Evolutionary conservation across 768 basidiomycete species (phyloP).

Genomic region (Boletus rubropictus): DNA sequence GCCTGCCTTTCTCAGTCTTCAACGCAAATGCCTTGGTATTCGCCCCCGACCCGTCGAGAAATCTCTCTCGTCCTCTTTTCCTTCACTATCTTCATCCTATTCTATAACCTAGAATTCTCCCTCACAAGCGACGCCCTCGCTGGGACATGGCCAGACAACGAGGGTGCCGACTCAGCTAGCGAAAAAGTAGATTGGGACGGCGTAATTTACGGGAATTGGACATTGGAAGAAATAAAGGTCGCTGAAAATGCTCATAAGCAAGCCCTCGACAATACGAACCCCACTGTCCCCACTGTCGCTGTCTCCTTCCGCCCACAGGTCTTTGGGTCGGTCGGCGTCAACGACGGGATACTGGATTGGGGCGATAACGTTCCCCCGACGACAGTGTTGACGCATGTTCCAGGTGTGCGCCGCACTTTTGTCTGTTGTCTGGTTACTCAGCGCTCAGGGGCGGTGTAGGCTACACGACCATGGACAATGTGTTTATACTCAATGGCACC

Average conservation of each 20-base stretch:
- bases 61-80: slow-evolving; percentile 62
- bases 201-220: slow-evolving; percentile 65
- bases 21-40: slow-evolving; percentile 49
- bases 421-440: not conserved
- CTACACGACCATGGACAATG: slow-evolving; percentile 77
- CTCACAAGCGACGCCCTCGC: slow-evolving; percentile 40
- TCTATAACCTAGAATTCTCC: slow-evolving; percentile 69
- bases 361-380: slow-evolving; percentile 49
- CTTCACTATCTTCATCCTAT: slow-evolving; percentile 58
- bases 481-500: slow-evolving; percentile 67
- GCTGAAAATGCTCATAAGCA: slow-evolving; percentile 50
- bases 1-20: not conserved
- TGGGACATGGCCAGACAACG: slow-evolving; percentile 25
- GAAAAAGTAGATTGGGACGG: slow-evolving; percentile 51
- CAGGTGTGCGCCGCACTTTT: slow-evolving; percentile 42
- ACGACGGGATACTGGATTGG: slow-evolving; percentile 56
- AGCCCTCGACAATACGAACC: slow-evolving; percentile 29
- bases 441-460: slow-evolving; percentile 40
- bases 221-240: slow-evolving; percentile 55
- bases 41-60: slow-evolving; percentile 71
- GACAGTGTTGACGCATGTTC: slow-evolving; percentile 53
- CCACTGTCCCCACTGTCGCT: slow-evolving; percentile 14
- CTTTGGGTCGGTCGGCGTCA: slow-evolving; percentile 32
- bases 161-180: not conserved
- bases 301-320: slow-evolving; percentile 21